phyloP scores from a whole-genome alignment of 176 grass and related monocot species.

The Urochloa ruziziensis region DNA sequence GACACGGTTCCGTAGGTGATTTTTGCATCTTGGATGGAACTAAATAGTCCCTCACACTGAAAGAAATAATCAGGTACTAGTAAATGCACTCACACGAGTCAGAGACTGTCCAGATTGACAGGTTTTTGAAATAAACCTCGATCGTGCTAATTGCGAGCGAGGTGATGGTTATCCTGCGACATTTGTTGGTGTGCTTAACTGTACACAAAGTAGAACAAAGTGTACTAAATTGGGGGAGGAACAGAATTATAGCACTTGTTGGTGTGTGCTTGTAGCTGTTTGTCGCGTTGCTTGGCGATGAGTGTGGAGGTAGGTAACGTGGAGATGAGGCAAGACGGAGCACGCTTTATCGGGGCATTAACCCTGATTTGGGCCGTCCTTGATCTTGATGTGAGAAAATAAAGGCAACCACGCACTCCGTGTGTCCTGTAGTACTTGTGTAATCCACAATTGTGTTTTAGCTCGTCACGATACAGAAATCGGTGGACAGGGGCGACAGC shows the following conservation, averaged over 20 bases:
- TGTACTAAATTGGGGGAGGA: background rate
- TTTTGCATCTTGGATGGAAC: too few relatives aligned
- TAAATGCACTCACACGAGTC: too few relatives aligned
- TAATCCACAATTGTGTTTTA: background rate
- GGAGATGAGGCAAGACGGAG: conserved; percentile 8
- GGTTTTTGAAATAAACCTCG: too few relatives aligned
- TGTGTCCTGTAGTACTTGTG: background rate
- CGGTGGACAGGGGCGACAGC: too few relatives aligned
- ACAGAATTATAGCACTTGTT: background rate
- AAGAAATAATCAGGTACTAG: too few relatives aligned
- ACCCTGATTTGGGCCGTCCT: background rate
- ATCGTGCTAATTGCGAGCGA: too few relatives aligned
- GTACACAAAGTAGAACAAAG: too few relatives aligned
- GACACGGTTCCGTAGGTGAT: too few relatives aligned
- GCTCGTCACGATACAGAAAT: background rate
- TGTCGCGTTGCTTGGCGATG: background rate
- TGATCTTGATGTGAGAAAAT: background rate
- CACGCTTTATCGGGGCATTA: conserved; percentile 24
- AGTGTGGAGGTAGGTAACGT: conserved; percentile 22
- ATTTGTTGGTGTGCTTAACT: too few relatives aligned
- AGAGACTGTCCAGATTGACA: too few relatives aligned
- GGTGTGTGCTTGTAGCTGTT: background rate
- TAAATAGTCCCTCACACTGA: too few relatives aligned
- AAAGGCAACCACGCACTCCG: background rate
- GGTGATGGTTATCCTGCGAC: too few relatives aligned